Percentiles rank a stretch among this genome's conserved stretches.
Conservation (phyloP, 495 filamentous ascomycete genomes). For the Talaromyces stipitatus region DNA sequence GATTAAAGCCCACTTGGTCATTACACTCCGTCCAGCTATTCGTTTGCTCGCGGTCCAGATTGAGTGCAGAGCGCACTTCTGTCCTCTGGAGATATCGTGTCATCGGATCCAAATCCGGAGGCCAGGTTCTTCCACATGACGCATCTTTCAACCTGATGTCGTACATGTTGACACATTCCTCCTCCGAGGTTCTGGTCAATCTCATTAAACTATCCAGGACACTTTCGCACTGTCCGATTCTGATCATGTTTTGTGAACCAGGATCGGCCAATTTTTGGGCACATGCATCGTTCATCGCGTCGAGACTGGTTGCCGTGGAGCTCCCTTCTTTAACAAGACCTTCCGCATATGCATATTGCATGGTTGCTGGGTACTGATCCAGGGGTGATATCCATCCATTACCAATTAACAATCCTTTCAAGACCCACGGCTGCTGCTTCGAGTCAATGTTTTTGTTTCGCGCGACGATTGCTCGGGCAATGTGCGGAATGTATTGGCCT, state of each 20-base stretch:
- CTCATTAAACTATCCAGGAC: slow-evolving; percentile 64
- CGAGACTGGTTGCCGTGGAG: slow-evolving; percentile 53
- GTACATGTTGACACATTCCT: slow-evolving; percentile 85
- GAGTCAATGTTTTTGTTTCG: slow-evolving; percentile 52
- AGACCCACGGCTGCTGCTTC: slow-evolving; percentile 51
- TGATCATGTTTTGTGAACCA: slow-evolving; percentile 53
- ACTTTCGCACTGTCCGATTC: slow-evolving; percentile 59
- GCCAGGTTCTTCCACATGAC: slow-evolving; percentile 94
- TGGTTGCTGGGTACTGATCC: slow-evolving; percentile 87
- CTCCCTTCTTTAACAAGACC: slow-evolving; percentile 62
- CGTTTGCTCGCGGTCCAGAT: slow-evolving; percentile 73
- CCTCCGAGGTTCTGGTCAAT: slow-evolving; percentile 43
- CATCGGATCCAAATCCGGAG: slow-evolving; percentile 67
- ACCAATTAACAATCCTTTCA: slow-evolving; percentile 86
- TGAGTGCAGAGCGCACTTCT: slow-evolving; percentile 74
- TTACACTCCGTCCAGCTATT: slow-evolving; percentile 90
- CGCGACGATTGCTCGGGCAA: slow-evolving; percentile 77
- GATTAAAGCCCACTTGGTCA: slow-evolving; percentile 62
- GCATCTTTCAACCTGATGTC: slow-evolving; percentile 75
- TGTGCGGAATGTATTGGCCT: slow-evolving; percentile 95
- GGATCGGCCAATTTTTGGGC: slow-evolving; percentile 43
- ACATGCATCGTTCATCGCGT: slow-evolving; percentile 63
- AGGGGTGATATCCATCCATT: slow-evolving; percentile 93
- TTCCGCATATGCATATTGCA: slow-evolving; percentile 68
- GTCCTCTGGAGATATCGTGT: slow-evolving; percentile 74